Evolutionary conservation across 2,329 filamentous ascomycete genomes (phyloP), one percentile per base, ranked within the genome.

Genomic region (Cucurbitaria berberidis): DNA sequence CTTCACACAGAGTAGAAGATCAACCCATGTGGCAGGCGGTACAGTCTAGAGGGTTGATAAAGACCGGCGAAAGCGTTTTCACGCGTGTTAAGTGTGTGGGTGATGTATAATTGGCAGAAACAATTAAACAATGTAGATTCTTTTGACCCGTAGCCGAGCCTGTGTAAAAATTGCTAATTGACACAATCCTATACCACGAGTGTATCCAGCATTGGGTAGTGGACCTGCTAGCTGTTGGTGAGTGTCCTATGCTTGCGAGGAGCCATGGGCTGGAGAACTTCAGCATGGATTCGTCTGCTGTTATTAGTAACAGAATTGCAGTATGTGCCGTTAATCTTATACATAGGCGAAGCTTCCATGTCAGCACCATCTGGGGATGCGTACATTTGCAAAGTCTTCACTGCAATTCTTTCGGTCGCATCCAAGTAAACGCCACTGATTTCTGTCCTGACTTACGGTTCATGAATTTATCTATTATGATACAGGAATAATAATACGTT

Each of bases 321-420:
- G 70, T 86, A 86, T 1, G 63, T 68, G 0, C 80, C 82, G 41
- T 84, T 79, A 53, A 78, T 79, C 59, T 86, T 83, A 69, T 87
- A 86, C 74, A 87, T 79, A 1, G 83, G 76, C 6, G 77, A 75
- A 3, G 83, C 82, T 59, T 86, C 84, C 5, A 85, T 70, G 15
- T 71, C 72, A 6, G 66, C 66, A 6, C 68, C 70, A 24, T 77
- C 70, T 3, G 76, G 70, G 13, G 60, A 51, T 4, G 54, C 70
- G 60, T 80, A 82, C 3, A 86, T 79, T 18, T 73, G 57, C 52
- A 82, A 72, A 0, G 74, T 74, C 38, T 74, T 76, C 10, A 80
- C 77, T 44, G 82, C 68, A 84, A 81, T 42, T n/a, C n/a, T 77
- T 60, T 6, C 82, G 78, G 64, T 85, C n/a, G n/a, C n/a, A n/a